Evolutionary conservation across 2,329 filamentous ascomycete species (phyloP).

Genomic region (Penicillium sp.): DNA sequence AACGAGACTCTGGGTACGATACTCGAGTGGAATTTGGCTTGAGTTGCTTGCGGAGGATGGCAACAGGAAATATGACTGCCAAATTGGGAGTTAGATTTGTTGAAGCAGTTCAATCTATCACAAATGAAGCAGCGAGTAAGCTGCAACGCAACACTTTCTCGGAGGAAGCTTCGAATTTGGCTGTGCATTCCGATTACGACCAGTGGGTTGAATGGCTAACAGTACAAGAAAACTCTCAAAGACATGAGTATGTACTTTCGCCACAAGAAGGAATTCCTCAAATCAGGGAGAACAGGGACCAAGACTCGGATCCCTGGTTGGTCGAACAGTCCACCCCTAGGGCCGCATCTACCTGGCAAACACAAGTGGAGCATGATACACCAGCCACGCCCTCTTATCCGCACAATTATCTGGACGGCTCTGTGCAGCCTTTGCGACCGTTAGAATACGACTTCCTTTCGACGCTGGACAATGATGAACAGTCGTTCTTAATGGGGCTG

Average conservation of each 20-base stretch:
- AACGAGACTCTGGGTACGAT: constrained; percentile 39
- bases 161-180: not conserved
- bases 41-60: constrained; percentile 40
- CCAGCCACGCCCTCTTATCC: not conserved
- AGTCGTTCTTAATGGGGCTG: constrained; percentile 32
- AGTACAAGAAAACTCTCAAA: constrained; percentile 1
- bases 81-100: constrained; percentile 33
- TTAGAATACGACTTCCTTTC: constrained; percentile 7
- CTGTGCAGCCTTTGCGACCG: not conserved
- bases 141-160: not conserved
- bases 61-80: constrained; percentile 36
- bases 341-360: not conserved
- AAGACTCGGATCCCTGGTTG: not conserved
- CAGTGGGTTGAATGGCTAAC: constrained; percentile 17
- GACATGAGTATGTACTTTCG: not conserved
- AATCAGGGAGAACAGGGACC: not conserved
- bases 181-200: constrained; percentile 7
- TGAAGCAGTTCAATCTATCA: constrained; percentile 31
- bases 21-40: constrained; percentile 35
- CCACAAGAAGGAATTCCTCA: not conserved
- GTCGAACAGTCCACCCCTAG: not conserved
- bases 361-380: not conserved
- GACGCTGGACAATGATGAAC: constrained; percentile 26
- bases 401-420: not conserved
- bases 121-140: constrained; percentile 28